Evolutionary conservation across 306 rosid species (phyloP).

Genomic region (Arachis hypogaea): DNA sequence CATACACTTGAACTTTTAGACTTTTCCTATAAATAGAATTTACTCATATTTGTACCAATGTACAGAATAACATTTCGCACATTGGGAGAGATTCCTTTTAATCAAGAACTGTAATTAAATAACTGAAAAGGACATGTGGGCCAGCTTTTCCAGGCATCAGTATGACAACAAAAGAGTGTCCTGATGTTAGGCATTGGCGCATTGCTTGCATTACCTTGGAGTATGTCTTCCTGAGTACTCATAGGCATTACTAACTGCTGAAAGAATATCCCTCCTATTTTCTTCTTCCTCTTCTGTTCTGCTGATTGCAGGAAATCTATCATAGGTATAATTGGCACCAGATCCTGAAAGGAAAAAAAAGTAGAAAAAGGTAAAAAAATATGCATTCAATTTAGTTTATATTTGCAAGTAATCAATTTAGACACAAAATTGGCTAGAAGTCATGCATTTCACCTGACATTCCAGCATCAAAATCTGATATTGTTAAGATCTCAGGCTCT

Average conservation of each 20-base stretch:
- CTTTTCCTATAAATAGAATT: slow-evolving; percentile 11
- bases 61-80: background rate
- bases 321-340: slow-evolving; percentile 79
- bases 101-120: slow-evolving; percentile 7
- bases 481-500: slow-evolving; percentile 92
- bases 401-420: slow-evolving; percentile 17
- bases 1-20: slow-evolving; percentile 22
- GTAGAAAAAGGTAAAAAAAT: slow-evolving; percentile 15
- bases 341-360: slow-evolving; percentile 52
- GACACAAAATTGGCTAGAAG: slow-evolving; percentile 17
- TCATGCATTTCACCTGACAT: slow-evolving; percentile 65
- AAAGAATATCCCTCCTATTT: slow-evolving; percentile 87
- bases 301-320: slow-evolving; percentile 82
- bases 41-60: background rate
- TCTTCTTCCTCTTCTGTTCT: slow-evolving; percentile 92
- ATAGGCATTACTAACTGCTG: slow-evolving; percentile 79
- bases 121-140: slow-evolving; percentile 18
- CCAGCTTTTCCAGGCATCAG: slow-evolving; percentile 33
- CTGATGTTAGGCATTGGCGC: slow-evolving; percentile 24
- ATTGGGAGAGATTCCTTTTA: slow-evolving; percentile 26
- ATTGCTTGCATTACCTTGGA: slow-evolving; percentile 65
- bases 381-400: slow-evolving; percentile 30
- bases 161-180: slow-evolving; percentile 6
- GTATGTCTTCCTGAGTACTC: slow-evolving; percentile 76
- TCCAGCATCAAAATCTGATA: slow-evolving; percentile 77